phyloP scores from a whole-genome alignment of 257 asterid species.

The Echium plantagineum region DNA sequence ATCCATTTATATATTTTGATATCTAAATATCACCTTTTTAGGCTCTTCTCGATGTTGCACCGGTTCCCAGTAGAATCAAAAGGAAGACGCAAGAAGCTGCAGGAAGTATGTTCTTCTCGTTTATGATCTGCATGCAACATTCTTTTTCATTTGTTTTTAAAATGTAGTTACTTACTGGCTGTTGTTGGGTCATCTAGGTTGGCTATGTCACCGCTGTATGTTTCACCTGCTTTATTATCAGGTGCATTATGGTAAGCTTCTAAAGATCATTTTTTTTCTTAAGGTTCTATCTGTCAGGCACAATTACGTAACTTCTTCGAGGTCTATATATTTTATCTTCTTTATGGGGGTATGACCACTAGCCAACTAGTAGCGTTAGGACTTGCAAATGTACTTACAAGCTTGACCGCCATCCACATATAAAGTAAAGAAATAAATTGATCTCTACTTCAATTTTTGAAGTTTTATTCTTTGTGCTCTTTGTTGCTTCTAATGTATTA shows the following conservation, averaged over 20 bases:
- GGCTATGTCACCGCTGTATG: slow-evolving; percentile 97
- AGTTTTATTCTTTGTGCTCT: no score
- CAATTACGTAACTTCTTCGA: no score
- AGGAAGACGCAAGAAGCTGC: slow-evolving; percentile 81
- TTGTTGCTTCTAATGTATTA: no score
- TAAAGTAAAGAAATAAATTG: no score
- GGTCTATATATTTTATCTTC: no score
- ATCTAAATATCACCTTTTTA: background rate
- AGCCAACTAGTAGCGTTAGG: no score
- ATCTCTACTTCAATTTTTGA: no score
- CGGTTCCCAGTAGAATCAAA: no score
- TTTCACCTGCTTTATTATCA: slow-evolving; percentile 68
- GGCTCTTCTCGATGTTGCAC: no score
- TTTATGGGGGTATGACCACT: no score
- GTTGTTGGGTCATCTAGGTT: slow-evolving; percentile 54
- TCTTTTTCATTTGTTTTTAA: slow-evolving; percentile 2
- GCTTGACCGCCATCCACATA: no score
- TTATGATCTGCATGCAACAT: slow-evolving; percentile 1
- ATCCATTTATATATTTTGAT: background rate
- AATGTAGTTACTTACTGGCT: slow-evolving; percentile 3
- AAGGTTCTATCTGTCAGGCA: background rate
- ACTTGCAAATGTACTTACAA: no score
- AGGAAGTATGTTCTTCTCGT: slow-evolving; percentile 48
- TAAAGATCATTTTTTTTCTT: slow-evolving; percentile 5
- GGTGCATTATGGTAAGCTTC: slow-evolving; percentile 85